These are phyloP conservation scores for Metroxylon sagu DNA, from an alignment of 176 grass and related monocot species.

Conservation along the genomic window DNA sequence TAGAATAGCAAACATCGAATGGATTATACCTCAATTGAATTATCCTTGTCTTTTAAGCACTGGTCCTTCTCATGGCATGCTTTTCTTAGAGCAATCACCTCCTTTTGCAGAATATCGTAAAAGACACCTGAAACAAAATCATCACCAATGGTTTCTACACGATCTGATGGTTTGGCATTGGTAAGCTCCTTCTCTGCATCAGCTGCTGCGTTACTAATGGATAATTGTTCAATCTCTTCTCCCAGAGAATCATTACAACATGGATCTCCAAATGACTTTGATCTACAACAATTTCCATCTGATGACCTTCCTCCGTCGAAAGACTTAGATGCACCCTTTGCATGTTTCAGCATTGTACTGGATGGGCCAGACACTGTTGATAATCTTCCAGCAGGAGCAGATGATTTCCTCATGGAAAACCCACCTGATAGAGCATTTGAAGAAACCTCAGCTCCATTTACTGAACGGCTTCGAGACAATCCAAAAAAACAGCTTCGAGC, in stretches of 20 bases:
- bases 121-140: conserved; percentile 21
- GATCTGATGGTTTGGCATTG: background rate
- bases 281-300: conserved; percentile 6
- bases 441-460: conserved; percentile 16
- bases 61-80: conserved; percentile 14
- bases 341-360: conserved; percentile 4
- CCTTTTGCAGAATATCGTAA: conserved; percentile 19
- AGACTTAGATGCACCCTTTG: conserved; percentile 10
- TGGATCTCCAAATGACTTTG: conserved; percentile 8
- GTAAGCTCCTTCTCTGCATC: background rate
- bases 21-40: conserved; percentile 9
- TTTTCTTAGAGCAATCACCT: conserved; percentile 16
- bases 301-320: conserved; percentile 6
- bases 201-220: background rate
- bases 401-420: conserved; percentile 3
- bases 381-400: conserved; percentile 15
- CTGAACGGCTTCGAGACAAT: conserved; percentile 13
- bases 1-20: background rate
- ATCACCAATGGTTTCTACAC: background rate
- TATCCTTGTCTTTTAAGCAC: conserved; percentile 16
- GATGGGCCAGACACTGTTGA: background rate
- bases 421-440: conserved; percentile 2
- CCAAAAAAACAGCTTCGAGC: background rate
- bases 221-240: conserved; percentile 18
- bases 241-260: background rate